A percentile compares a stretch with the other conserved stretches of the same genome.
phyloP scores from a whole-genome alignment of 1,284 basidiomycete genomes.

The Ustilago hordei region DNA sequence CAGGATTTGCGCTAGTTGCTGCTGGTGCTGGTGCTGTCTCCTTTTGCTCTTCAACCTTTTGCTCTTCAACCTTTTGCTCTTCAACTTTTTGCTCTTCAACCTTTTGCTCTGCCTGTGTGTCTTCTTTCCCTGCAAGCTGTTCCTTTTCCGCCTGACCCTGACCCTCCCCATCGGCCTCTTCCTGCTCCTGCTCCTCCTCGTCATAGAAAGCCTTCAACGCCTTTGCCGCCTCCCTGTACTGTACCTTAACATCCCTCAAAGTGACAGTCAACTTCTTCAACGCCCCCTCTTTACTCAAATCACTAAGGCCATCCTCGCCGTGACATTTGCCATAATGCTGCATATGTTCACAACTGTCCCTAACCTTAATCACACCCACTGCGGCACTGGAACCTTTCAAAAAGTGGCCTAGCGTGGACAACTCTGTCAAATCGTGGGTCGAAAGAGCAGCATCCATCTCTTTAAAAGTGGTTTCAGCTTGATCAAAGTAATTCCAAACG shows the following conservation, averaged over 20 bases:
- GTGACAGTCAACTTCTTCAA: constrained; percentile 50
- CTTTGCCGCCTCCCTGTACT: constrained; percentile 65
- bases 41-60: constrained; percentile 55
- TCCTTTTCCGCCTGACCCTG: constrained; percentile 36
- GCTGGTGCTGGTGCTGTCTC: not conserved
- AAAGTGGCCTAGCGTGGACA: constrained; percentile 87
- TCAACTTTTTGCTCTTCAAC: not conserved
- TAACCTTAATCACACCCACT: constrained; percentile 83
- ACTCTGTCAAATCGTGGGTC: constrained; percentile 75
- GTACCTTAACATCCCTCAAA: constrained; percentile 57
- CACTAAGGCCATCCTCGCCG: constrained; percentile 66
- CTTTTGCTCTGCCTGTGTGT: constrained; percentile 72
- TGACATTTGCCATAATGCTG: constrained; percentile 80
- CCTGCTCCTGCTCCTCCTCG: constrained; percentile 70
- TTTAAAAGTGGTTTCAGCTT: constrained; percentile 76
- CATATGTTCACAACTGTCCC: constrained; percentile 85
- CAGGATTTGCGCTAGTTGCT: not conserved
- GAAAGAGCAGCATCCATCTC: constrained; percentile 82
- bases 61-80: constrained; percentile 71
- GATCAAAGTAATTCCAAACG: constrained; percentile 81
- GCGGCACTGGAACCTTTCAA: constrained; percentile 94
- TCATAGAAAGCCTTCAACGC: constrained; percentile 69
- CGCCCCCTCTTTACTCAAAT: constrained; percentile 52
- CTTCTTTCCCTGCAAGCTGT: constrained; percentile 70
- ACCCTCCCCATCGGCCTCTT: constrained; percentile 44